phyloP scores from a whole-genome alignment of 768 basidiomycete genomes.

The Mycena metata region DNA sequence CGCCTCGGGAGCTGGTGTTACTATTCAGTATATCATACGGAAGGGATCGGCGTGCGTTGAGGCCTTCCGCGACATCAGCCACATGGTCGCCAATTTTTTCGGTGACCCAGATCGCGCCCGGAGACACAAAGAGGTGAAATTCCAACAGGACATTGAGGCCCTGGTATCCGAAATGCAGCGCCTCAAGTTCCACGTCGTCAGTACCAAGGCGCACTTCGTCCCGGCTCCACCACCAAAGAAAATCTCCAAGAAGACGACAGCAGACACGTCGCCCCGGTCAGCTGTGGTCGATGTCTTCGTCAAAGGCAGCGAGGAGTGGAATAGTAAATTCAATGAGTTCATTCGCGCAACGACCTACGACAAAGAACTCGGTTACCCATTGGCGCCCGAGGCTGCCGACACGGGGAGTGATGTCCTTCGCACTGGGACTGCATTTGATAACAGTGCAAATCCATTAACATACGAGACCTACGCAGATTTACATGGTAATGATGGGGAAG shows the following conservation, averaged over 20 bases:
- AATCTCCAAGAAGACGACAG: constrained; percentile 11
- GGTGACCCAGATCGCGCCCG: constrained; percentile 38
- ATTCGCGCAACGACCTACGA: constrained; percentile 40
- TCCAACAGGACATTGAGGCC: constrained; percentile 40
- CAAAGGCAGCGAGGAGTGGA: constrained; percentile 37
- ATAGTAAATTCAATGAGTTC: constrained; percentile 42
- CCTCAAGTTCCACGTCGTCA: constrained; percentile 24
- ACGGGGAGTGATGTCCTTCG: constrained; percentile 15
- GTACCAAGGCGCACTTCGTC: constrained; percentile 20
- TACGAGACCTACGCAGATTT: constrained; percentile 31
- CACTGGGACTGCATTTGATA: constrained; percentile 37
- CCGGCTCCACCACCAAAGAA: constrained; percentile 24
- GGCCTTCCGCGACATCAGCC: too few species aligned
- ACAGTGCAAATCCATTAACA: constrained; percentile 26
- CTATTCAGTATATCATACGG: constrained; percentile 12
- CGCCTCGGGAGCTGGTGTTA: constrained; percentile 41
- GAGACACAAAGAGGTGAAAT: constrained; percentile 38
- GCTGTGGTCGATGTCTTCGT: constrained; percentile 39
- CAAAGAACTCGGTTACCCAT: constrained; percentile 40
- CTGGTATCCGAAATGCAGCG: constrained; percentile 40
- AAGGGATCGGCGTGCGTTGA: constrained; percentile 20
- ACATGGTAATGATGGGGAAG: constrained; percentile 20
- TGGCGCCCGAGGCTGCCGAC: too few species aligned
- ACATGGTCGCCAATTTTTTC: too few species aligned
- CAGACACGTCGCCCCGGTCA: constrained; percentile 9